Percentiles rank a stretch among this genome's conserved stretches.
These are phyloP conservation scores for Ascochyta koolunga DNA, from an alignment of 2,329 filamentous ascomycete genomes.

Conservation along the genomic window DNA sequence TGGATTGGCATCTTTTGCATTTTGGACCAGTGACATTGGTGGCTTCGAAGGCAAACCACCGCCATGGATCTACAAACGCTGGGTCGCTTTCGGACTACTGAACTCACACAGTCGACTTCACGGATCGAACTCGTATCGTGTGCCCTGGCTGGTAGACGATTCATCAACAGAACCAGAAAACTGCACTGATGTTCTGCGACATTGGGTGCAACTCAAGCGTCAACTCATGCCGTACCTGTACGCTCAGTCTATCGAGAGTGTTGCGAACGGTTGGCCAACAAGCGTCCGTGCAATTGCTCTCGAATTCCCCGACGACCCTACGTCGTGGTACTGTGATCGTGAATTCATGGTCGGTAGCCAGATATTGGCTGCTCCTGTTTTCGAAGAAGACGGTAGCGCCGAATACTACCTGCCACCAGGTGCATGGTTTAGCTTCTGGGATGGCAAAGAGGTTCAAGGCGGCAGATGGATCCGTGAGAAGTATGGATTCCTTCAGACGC, in stretches of 20 bases:
- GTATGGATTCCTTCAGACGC: conserved; percentile 49
- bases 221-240: conserved; percentile 65
- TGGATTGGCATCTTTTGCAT: conserved; percentile 68
- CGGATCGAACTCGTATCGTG: conserved; percentile 72
- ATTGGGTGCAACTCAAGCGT: conserved; percentile 61
- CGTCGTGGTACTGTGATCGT: conserved; percentile 69
- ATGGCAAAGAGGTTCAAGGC: conserved; percentile 49
- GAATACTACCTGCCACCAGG: conserved; percentile 69
- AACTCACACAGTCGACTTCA: conserved; percentile 74
- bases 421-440: conserved; percentile 58
- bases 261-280: conserved; percentile 63
- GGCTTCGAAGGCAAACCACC: conserved; percentile 73
- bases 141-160: conserved; percentile 75
- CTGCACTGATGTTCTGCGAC: conserved; percentile 61
- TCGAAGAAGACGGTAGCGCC: conserved; percentile 66
- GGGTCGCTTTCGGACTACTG: conserved; percentile 76
- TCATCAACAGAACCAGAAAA: conserved; percentile 59
- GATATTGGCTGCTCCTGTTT: conserved; percentile 69
- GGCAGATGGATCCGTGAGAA: conserved; percentile 53
- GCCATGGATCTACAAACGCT: conserved; percentile 75
- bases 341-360: conserved; percentile 75
- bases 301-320: conserved; percentile 74
- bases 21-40: conserved; percentile 74
- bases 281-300: conserved; percentile 68
- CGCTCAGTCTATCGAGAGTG: conserved; percentile 57